These are phyloP conservation scores for Spizellomyces sp. DNA, from an alignment of 192 early-diverging fungal genomes.

Conservation along the genomic window DNA sequence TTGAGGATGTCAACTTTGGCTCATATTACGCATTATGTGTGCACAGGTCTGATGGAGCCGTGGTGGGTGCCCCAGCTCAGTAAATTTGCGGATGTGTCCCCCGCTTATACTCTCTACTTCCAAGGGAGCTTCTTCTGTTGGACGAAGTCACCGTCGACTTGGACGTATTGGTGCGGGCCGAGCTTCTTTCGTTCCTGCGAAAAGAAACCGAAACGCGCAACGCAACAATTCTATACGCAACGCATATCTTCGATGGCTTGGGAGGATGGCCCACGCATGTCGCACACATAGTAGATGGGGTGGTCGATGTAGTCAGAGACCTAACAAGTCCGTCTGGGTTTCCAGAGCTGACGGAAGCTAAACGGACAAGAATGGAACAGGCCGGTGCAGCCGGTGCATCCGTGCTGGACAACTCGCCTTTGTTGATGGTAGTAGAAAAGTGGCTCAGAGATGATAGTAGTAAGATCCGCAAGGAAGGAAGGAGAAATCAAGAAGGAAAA, in stretches of 20 bases:
- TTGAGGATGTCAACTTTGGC: not conserved
- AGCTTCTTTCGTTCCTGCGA: slow-evolving; percentile 68
- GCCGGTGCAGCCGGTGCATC: not conserved
- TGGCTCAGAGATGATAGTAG: slow-evolving; percentile 70
- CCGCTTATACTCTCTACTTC: slow-evolving; percentile 51
- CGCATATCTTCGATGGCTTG: slow-evolving; percentile 82
- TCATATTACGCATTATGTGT: not conserved
- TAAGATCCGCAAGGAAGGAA: slow-evolving; percentile 22
- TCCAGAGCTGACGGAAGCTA: slow-evolving; percentile 56
- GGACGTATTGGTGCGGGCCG: slow-evolving; percentile 72
- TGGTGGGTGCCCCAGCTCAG: slow-evolving; percentile 1
- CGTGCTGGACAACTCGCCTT: slow-evolving; percentile 53
- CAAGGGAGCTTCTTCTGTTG: slow-evolving; percentile 64
- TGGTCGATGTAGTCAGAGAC: slow-evolving; percentile 46
- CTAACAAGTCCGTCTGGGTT: slow-evolving; percentile 43
- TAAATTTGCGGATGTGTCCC: not conserved
- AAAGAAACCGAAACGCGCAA: slow-evolving; percentile 62
- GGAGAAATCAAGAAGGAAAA: slow-evolving; percentile 34
- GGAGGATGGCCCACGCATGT: slow-evolving; percentile 76
- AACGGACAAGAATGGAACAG: not conserved
- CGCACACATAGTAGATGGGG: slow-evolving; percentile 65
- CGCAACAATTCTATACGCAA: slow-evolving; percentile 77
- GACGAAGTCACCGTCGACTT: slow-evolving; percentile 84
- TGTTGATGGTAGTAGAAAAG: slow-evolving; percentile 58
- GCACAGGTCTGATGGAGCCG: slow-evolving; percentile 51